phyloP scores from a whole-genome alignment of 352 stramenopile species.

The Globisporangium polare region DNA sequence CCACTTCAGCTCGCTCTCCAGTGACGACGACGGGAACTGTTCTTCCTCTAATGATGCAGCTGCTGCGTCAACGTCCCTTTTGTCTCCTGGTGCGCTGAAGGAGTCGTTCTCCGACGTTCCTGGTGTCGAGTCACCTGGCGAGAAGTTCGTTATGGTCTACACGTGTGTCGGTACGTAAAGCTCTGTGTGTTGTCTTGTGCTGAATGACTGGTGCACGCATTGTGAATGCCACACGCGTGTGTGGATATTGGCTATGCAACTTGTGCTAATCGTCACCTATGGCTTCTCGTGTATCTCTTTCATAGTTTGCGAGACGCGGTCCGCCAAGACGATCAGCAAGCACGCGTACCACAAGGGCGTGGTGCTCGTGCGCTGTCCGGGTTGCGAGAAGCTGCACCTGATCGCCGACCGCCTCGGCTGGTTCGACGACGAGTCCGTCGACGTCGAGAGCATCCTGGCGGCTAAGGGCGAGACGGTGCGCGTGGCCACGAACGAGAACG shows the following conservation, averaged over 20 bases:
- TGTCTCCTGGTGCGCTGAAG: not conserved
- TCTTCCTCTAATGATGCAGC: not conserved
- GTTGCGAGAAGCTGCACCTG: slow-evolving; percentile 98
- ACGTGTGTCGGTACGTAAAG: slow-evolving; percentile 85
- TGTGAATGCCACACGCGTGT: too few relatives aligned
- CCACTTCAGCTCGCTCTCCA: slow-evolving; percentile 8
- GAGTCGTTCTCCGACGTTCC: slow-evolving; percentile 31
- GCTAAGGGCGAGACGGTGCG: slow-evolving; percentile 71
- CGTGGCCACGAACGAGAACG: slow-evolving; percentile 71
- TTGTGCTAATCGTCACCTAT: slow-evolving; percentile 4
- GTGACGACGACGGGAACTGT: not conserved
- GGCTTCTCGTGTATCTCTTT: not conserved
- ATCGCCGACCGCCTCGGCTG: slow-evolving; percentile 94
- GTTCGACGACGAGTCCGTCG: slow-evolving; percentile 89
- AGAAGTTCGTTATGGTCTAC: slow-evolving; percentile 98
- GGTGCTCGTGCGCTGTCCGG: slow-evolving; percentile 96
- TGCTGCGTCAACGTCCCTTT: not conserved
- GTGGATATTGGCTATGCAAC: not conserved
- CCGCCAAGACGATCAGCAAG: slow-evolving; percentile 97
- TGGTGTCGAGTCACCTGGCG: slow-evolving; percentile 74
- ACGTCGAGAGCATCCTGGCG: slow-evolving; percentile 85
- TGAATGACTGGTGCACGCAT: not conserved
- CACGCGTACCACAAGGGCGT: slow-evolving; percentile 97
- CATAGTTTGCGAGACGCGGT: slow-evolving; percentile 94
- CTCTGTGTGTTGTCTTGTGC: not conserved